phyloP scores from a whole-genome alignment of 257 asterid species.

The Lycium ferocissimum region DNA sequence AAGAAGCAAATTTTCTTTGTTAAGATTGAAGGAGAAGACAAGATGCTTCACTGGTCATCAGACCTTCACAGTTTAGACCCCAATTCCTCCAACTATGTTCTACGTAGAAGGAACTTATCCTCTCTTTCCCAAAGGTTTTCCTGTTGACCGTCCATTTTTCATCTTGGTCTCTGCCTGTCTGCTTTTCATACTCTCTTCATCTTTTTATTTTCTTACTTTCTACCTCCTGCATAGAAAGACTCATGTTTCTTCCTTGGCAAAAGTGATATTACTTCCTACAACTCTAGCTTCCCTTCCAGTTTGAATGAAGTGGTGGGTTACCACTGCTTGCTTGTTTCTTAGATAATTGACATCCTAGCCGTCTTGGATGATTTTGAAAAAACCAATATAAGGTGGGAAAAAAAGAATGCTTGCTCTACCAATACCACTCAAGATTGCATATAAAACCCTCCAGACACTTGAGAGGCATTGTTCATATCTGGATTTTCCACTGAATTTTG shows the following conservation, averaged over 20 bases:
- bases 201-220: neutral
- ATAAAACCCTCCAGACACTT: no score
- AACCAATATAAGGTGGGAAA: no score
- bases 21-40: neutral
- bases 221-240: neutral
- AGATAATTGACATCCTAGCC: neutral
- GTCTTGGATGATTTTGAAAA: no score
- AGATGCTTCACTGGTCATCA: neutral
- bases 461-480: no score
- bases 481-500: no score
- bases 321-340: neutral
- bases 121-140: neutral
- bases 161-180: neutral
- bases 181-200: neutral
- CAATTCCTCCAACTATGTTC: neutral
- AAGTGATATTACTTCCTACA: neutral
- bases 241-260: neutral
- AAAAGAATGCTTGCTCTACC: no score
- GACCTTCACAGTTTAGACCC: neutral
- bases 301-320: neutral
- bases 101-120: neutral
- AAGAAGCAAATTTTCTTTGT: no score
- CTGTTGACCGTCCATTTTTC: neutral
- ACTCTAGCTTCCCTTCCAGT: neutral
- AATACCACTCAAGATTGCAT: no score